Evolutionary conservation across 192 early-diverging fungal species (phyloP), one percentile per base, ranked within the genome.

Genomic region (Funneliformis mosseae): DNA sequence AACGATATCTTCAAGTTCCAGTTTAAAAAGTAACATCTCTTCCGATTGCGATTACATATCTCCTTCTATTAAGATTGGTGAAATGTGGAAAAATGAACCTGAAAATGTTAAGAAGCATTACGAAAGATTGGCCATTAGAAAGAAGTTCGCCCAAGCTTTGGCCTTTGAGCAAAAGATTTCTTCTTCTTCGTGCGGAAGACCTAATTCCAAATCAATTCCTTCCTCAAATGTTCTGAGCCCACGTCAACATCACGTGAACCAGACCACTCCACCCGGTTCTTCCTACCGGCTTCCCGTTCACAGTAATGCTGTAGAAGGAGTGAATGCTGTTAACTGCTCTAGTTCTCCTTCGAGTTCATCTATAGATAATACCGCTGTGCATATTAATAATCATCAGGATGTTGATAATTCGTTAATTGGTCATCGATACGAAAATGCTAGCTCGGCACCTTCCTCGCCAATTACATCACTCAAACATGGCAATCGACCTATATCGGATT

Each of bases 51-150:
- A 33, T 66, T 33, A 33, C 33, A 33, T 33, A 33, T 2, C 11
- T 5, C 63, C 63, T 66, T 66, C 63, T 4, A 66, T 33, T 14
- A 66, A 16, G 27, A 66, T 66, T 66, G 63, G 28, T 33, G 12
- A 66, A 66, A 66, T 66, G 63, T 66, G 63, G 63, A 25, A 66
- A 14, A 27, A 66, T 5, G 63, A 66, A 66, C 27, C 63, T 9
- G 63, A 27, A 11, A 66, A 23, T 38, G 16, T 66, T 16, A 66
- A 66, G 16, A 66, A 33, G 33, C 63, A 66, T 25, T 66, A 66
- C 8, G 63, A 66, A 28, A 11, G 63, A 33, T 33, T 66, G 5
- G 63, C 63, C 28, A 14, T 66, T 23, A 25, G 28, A 38, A 66
- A 33, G 14, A 66, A 66, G 28, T 12, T 66, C 28, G 63, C 23